Base-by-base conservation (phyloP, 1,139 yeast species). In the Diutina rugosa region DNA sequence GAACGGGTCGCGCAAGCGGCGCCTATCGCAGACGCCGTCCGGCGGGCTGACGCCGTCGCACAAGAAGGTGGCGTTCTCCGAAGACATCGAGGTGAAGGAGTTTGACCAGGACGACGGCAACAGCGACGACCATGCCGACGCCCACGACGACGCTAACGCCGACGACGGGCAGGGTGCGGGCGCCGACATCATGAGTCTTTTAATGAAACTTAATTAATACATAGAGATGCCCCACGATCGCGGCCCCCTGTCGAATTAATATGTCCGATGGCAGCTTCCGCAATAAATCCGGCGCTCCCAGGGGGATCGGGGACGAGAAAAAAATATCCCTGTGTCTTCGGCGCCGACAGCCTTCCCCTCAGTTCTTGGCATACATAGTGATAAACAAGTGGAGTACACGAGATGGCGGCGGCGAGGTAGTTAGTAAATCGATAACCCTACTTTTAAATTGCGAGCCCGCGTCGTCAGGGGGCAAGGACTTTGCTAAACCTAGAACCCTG, bases 1-100 rank as follows among this genome's bases (percentile, higher is more conserved):
- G 12, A 56, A 58, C 46, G 61, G 58, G 1, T 14, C 44, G 14
- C 46, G 55, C 16, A 51, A 44, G 18, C 46, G 47, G n/a, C 55
- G 55, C 30, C 45, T 26, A 12, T 38, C 44, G 21, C 53, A 49
- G 32, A 49, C 53, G 21, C 53, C 53, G n/a, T 38, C 32, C 45
- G 53, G 53, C 8, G 53, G 53, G 4, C 53, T 49, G 53, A 49
- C 53, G 21, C 53, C 71, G 2, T 59, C 65, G 8, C 63, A 64
- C 54, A 76, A 76, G 58, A 62, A 73, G 28, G 80, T 76, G 9
- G 79, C 80, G 16, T 76, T 76, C 59, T 71, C 78, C 0, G 79
- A 76, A 56, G 74, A 74, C 56, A 67, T 76, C n/a, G 76, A 75
- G 60, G 70, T 76, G 28, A 74, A 76, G 59, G 80, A 76, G 59